Evolutionary conservation across 768 basidiomycete genomes (phyloP).

Genomic region (Termitomyces sp.): DNA sequence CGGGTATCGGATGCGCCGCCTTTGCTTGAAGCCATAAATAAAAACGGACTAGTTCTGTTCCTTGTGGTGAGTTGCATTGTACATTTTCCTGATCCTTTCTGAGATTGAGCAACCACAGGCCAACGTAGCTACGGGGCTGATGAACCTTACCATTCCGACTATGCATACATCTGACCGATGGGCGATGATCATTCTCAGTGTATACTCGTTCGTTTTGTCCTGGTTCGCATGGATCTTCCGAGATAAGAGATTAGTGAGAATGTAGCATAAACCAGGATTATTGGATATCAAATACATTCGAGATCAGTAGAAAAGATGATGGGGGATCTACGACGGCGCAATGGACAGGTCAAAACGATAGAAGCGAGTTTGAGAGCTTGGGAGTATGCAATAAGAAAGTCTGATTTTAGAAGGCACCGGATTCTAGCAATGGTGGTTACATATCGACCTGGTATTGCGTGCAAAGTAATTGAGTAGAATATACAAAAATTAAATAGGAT

Average conservation of each 20-base stretch:
- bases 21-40: constrained; percentile 82
- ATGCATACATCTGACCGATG: constrained; percentile 65
- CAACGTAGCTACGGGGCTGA: constrained; percentile 80
- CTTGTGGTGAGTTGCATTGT: constrained; percentile 58
- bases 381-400: neutral
- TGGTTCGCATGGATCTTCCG: constrained; percentile 57
- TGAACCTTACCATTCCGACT: constrained; percentile 78
- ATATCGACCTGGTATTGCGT: neutral
- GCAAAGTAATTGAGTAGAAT: neutral
- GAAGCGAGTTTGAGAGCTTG: neutral
- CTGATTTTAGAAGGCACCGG: neutral
- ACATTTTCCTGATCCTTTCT: neutral
- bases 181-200: constrained; percentile 61
- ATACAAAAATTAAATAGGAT: neutral
- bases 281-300: neutral
- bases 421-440: neutral
- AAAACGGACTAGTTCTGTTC: constrained; percentile 77
- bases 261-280: constrained; percentile 6
- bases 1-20: constrained; percentile 20
- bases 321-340: no score
- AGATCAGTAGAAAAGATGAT: neutral
- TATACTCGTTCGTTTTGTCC: constrained; percentile 62
- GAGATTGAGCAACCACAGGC: constrained; percentile 47
- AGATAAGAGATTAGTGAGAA: constrained; percentile 18
- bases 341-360: neutral